Conservation (phyloP, 116 monocot species). For the Iris pallida region DNA sequence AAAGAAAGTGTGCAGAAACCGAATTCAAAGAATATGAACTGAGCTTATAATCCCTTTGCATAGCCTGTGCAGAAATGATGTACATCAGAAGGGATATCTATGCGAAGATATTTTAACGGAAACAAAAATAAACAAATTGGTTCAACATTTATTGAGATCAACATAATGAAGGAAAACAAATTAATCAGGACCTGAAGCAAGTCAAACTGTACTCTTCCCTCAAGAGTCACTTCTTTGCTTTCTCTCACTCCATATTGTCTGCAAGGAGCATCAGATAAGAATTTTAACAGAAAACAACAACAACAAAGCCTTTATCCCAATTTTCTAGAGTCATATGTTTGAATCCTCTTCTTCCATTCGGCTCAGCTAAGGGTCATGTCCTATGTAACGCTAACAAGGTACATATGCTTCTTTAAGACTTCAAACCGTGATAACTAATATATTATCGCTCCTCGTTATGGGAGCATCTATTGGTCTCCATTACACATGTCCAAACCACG, state of each 20-base stretch:
- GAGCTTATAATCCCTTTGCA: slow-evolving; percentile 99
- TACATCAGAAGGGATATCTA: not conserved
- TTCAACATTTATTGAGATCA: not conserved
- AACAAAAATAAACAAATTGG: not conserved
- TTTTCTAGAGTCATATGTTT: no score
- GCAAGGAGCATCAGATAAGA: slow-evolving; percentile 10
- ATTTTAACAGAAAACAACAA: not conserved
- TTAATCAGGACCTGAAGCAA: slow-evolving; percentile 72
- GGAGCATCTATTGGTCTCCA: no score
- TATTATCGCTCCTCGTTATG: no score
- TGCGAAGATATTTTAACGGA: not conserved
- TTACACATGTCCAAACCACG: no score
- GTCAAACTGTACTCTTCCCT: slow-evolving; percentile 99
- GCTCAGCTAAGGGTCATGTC: no score
- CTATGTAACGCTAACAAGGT: no score
- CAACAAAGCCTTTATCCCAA: no score
- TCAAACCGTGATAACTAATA: no score
- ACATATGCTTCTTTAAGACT: no score
- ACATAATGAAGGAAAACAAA: not conserved
- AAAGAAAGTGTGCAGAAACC: slow-evolving; percentile 96
- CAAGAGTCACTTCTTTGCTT: slow-evolving; percentile 96
- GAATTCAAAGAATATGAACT: slow-evolving; percentile 99
- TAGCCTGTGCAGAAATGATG: slow-evolving; percentile 45
- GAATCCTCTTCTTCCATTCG: no score
- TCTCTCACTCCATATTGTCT: slow-evolving; percentile 95